These are phyloP conservation scores for Platismatia glauca DNA, from an alignment of 495 filamentous ascomycete species.

Conservation along the genomic window DNA sequence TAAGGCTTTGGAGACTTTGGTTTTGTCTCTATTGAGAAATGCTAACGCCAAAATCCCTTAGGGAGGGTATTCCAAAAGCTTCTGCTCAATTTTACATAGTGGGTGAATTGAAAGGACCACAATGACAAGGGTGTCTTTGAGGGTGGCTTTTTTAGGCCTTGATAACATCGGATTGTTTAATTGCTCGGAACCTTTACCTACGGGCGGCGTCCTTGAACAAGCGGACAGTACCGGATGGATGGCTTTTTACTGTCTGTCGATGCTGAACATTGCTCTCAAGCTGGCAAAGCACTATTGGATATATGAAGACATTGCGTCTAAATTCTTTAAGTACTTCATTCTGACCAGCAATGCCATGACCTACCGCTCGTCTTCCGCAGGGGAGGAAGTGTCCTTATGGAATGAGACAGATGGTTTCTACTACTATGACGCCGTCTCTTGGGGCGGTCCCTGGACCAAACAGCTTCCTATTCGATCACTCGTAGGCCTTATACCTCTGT, in stretches of 20 bases:
- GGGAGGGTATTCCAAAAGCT: conserved; percentile 96
- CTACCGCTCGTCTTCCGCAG: conserved; percentile 62
- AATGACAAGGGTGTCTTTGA: conserved; percentile 96
- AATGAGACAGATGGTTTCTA: conserved; percentile 95
- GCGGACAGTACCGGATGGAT: conserved; percentile 98
- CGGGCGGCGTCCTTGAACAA: conserved; percentile 86
- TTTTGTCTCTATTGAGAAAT: not conserved
- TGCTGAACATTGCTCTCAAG: conserved; percentile 94
- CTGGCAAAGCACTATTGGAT: conserved; percentile 91
- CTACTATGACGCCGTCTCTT: conserved; percentile 97
- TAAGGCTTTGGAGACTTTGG: not conserved
- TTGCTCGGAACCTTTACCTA: conserved; percentile 91
- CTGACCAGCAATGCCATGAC: conserved; percentile 98
- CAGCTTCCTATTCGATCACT: conserved; percentile 86
- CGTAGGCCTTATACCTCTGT: conserved; percentile 87
- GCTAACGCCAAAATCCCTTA: not conserved
- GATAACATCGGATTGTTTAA: conserved; percentile 98
- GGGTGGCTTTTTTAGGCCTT: conserved; percentile 91
- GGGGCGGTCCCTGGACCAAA: conserved; percentile 84
- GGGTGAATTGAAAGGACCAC: conserved; percentile 91
- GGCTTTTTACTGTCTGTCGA: conserved; percentile 90
- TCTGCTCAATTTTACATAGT: conserved; percentile 96
- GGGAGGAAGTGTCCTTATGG: conserved; percentile 80
- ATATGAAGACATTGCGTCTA: conserved; percentile 93
- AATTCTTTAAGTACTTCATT: conserved; percentile 98